Conservation (phyloP, 2,329 filamentous ascomycete species). For the Fusarium staphyleae region DNA sequence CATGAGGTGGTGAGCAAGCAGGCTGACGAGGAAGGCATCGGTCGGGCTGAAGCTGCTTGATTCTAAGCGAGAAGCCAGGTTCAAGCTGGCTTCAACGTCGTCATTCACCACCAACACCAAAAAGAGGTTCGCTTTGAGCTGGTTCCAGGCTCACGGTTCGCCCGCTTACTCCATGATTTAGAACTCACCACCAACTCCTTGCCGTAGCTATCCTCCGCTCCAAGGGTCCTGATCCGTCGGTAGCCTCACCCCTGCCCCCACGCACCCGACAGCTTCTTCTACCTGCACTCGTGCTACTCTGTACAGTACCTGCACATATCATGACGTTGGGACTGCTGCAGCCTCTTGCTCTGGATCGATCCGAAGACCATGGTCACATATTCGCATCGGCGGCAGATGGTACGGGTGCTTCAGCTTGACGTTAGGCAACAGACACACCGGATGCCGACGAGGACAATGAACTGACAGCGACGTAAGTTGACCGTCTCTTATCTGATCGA, state of each 20-base stretch:
- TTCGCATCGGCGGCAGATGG: slow-evolving; percentile 15
- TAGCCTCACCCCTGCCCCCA: slow-evolving; percentile 27
- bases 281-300: slow-evolving; percentile 1
- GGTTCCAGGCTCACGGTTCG: slow-evolving; percentile 11
- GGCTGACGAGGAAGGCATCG: background rate
- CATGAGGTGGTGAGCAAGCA: background rate
- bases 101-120: slow-evolving; percentile 1
- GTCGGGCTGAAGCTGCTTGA: too few species aligned
- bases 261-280: slow-evolving; percentile 14
- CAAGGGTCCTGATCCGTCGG: slow-evolving; percentile 15
- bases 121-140: slow-evolving; percentile 6
- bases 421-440: too few species aligned
- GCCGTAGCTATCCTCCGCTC: background rate
- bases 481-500: too few species aligned
- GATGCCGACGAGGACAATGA: too few species aligned
- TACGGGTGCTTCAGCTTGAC: background rate
- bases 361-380: slow-evolving; percentile 11
- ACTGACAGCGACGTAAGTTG: too few species aligned
- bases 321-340: slow-evolving; percentile 6
- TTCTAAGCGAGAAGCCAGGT: slow-evolving; percentile 13
- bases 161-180: slow-evolving; percentile 12
- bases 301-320: slow-evolving; percentile 18
- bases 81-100: slow-evolving; percentile 4
- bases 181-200: slow-evolving; percentile 1
- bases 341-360: slow-evolving; percentile 14